Conservation (phyloP, 176 grass and related monocot genomes). For the Eragrostis nindensis region DNA sequence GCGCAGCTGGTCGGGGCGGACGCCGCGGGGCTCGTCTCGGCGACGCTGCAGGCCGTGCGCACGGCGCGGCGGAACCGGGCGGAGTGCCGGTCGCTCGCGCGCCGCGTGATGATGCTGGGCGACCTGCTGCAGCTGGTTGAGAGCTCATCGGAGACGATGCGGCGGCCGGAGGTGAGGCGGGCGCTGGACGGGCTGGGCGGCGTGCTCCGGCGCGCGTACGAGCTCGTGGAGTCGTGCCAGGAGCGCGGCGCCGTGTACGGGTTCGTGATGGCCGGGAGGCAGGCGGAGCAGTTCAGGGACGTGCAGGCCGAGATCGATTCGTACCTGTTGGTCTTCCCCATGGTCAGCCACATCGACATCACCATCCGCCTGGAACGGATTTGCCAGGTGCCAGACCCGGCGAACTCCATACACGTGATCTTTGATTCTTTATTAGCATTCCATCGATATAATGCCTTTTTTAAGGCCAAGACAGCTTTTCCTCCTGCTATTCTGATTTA, state of each 20-base stretch:
- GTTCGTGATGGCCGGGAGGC: constrained; percentile 14
- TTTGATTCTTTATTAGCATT: too few relatives aligned
- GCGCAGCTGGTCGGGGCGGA: constrained; percentile 1
- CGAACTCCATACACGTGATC: not conserved
- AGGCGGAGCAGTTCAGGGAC: constrained; percentile 17
- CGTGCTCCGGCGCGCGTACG: constrained; percentile 7
- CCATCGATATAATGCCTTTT: too few relatives aligned
- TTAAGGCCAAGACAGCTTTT: too few relatives aligned
- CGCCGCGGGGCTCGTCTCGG: not conserved
- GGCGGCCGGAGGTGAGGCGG: not conserved
- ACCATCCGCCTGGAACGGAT: constrained; percentile 15
- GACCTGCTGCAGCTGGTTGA: constrained; percentile 20
- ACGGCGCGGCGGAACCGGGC: constrained; percentile 18
- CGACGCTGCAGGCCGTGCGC: constrained; percentile 16
- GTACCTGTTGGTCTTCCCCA: constrained; percentile 1
- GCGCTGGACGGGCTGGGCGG: constrained; percentile 12
- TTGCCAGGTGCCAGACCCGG: not conserved
- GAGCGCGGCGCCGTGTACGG: constrained; percentile 5
- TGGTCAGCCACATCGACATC: constrained; percentile 28
- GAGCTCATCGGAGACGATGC: not conserved
- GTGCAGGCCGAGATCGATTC: constrained; percentile 8
- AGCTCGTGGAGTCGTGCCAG: constrained; percentile 13
- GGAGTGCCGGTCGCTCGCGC: constrained; percentile 19
- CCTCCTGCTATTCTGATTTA: too few relatives aligned
- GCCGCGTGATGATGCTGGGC: constrained; percentile 5